A percentile compares a stretch with the other conserved stretches of the same genome.
phyloP scores from a whole-genome alignment of 306 rosid species.

The Benincasa hispida region DNA sequence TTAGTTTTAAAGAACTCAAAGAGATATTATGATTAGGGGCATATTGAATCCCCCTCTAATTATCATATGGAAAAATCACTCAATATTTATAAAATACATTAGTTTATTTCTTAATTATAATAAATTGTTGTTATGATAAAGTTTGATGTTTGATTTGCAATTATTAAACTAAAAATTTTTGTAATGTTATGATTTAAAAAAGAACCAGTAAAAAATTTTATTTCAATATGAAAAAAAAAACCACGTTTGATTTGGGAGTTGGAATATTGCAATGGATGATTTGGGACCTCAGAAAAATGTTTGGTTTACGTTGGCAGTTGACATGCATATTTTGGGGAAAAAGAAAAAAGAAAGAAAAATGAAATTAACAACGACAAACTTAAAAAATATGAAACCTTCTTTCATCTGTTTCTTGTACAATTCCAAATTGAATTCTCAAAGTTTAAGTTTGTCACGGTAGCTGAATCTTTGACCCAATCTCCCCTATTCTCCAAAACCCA shows the following conservation, averaged over 20 bases:
- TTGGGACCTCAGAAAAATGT: slow-evolving; percentile 43
- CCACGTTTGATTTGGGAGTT: not conserved
- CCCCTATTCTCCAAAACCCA: slow-evolving; percentile 23
- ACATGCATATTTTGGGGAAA: not conserved
- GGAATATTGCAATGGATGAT: slow-evolving; percentile 2
- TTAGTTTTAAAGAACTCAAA: too few relatives aligned
- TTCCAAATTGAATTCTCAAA: slow-evolving; percentile 16
- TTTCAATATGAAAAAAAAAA: not conserved
- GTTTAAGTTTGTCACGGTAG: slow-evolving; percentile 1
- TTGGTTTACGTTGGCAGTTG: slow-evolving; percentile 27
- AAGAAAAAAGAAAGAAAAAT: too few relatives aligned
- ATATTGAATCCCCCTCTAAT: too few relatives aligned
- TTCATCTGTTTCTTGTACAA: slow-evolving; percentile 16
- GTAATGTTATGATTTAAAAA: not conserved
- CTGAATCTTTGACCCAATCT: slow-evolving; percentile 43
- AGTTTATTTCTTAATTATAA: too few relatives aligned
- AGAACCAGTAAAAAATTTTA: not conserved
- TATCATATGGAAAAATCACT: too few relatives aligned
- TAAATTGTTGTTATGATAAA: too few relatives aligned
- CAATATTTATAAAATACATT: too few relatives aligned
- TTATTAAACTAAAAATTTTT: not conserved
- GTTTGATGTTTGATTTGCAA: too few relatives aligned
- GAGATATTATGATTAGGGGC: too few relatives aligned
- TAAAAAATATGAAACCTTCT: slow-evolving; percentile 11
- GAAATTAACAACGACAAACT: not conserved